These are phyloP conservation scores for Diplodia sapinea DNA, from an alignment of 2,329 filamentous ascomycete species.

Conservation along the genomic window DNA sequence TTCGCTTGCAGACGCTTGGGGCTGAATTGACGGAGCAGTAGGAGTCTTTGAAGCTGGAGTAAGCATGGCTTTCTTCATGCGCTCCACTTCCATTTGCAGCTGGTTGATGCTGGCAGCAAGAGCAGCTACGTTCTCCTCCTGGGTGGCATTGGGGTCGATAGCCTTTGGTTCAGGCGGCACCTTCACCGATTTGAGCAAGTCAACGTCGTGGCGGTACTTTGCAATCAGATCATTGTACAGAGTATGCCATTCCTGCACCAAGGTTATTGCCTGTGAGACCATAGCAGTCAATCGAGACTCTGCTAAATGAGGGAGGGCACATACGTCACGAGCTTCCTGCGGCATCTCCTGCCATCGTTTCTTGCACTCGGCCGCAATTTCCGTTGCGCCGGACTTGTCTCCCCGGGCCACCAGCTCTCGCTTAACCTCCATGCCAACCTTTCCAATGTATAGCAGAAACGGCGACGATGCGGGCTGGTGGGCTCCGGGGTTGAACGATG, in stretches of 20 bases:
- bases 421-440: conserved; percentile 48
- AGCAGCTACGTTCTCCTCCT: conserved; percentile 48
- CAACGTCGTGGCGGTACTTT: conserved; percentile 47
- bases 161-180: conserved; percentile 39
- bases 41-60: conserved; percentile 13
- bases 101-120: conserved; percentile 50
- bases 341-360: conserved; percentile 48
- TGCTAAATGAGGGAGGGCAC: conserved; percentile 15
- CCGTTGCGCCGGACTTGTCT: conserved; percentile 47
- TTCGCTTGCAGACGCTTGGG: conserved; percentile 21
- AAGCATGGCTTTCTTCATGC: conserved; percentile 39
- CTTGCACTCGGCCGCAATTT: conserved; percentile 51
- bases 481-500: not conserved
- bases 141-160: conserved; percentile 46
- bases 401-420: conserved; percentile 45
- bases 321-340: conserved; percentile 43
- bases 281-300: conserved; percentile 22
- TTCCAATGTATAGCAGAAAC: conserved; percentile 49
- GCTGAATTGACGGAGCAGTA: conserved; percentile 14
- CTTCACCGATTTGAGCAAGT: conserved; percentile 43
- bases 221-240: conserved; percentile 50
- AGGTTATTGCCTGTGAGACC: conserved; percentile 34
- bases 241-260: conserved; percentile 48
- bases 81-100: conserved; percentile 48
- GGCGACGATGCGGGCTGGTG: conserved; percentile 49